Conservation (phyloP, 1,139 yeast genomes). For the Lodderomyces pseudojiufengensis region DNA sequence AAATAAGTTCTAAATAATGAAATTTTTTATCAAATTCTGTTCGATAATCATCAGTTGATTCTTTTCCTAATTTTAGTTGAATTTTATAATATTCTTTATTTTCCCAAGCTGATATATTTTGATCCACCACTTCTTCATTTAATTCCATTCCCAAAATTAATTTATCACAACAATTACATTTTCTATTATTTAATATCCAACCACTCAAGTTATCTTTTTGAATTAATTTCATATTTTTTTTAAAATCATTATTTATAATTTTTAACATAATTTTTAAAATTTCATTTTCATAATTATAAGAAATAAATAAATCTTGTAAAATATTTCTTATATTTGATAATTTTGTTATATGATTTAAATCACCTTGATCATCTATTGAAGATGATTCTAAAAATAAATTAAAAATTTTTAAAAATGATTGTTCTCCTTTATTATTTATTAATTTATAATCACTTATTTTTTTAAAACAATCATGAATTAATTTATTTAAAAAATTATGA, state of each 20-base stretch:
- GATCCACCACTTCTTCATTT: constrained; percentile 38
- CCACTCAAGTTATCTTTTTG: constrained; percentile 47
- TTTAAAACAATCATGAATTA: constrained; percentile 52
- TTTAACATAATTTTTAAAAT: constrained; percentile 51
- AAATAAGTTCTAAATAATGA: constrained; percentile 22
- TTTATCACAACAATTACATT: constrained; percentile 71
- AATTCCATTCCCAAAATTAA: constrained; percentile 50
- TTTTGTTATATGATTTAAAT: constrained; percentile 26
- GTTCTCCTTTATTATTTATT: constrained; percentile 23
- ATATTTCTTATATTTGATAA: constrained; percentile 59
- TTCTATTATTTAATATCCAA: constrained; percentile 53
- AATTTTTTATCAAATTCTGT: constrained; percentile 7
- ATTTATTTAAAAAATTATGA: constrained; percentile 32
- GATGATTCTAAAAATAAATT: constrained; percentile 44
- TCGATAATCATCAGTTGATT: constrained; percentile 5
- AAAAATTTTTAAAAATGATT: constrained; percentile 48
- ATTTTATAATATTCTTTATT: constrained; percentile 15
- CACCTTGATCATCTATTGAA: constrained; percentile 17
- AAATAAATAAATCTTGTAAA: constrained; percentile 58
- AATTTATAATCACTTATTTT: constrained; percentile 42
- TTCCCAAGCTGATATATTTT: constrained; percentile 50
- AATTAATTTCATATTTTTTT: constrained; percentile 38
- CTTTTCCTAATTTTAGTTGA: too few species aligned
- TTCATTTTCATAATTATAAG: constrained; percentile 61
- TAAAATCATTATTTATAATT: constrained; percentile 54